phyloP scores from a whole-genome alignment of 352 stramenopile species.

The Globisporangium yorkense region DNA sequence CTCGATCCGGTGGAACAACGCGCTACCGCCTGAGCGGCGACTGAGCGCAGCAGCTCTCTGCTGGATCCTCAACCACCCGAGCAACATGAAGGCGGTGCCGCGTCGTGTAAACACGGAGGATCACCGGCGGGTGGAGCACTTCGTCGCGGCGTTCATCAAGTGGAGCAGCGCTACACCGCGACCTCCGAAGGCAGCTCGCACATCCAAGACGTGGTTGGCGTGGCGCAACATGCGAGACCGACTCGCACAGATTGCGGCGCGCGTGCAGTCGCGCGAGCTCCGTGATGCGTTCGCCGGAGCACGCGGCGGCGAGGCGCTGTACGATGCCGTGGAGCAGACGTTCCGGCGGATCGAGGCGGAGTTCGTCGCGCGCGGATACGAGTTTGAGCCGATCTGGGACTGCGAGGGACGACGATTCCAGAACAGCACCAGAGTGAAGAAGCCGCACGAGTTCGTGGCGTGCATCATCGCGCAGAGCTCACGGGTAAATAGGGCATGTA shows the following conservation, averaged over 20 bases:
- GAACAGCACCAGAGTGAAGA: not conserved
- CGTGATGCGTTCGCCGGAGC: not conserved
- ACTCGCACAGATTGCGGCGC: not conserved
- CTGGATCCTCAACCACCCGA: not conserved
- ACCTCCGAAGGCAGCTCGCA: not conserved
- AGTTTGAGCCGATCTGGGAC: not conserved
- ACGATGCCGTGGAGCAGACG: not conserved
- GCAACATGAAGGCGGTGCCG: slow-evolving; percentile 4
- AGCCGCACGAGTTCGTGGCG: not conserved
- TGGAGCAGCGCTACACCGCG: not conserved
- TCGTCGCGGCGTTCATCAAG: not conserved
- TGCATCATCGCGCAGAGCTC: not conserved
- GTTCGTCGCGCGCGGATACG: not conserved
- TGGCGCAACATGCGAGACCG: not conserved
- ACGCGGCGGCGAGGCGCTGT: not conserved
- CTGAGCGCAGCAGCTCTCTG: not conserved
- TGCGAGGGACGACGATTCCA: not conserved
- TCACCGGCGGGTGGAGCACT: not conserved
- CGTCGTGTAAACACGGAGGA: not conserved
- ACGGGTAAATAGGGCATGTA: not conserved
- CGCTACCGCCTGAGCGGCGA: not conserved
- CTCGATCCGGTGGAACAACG: not conserved
- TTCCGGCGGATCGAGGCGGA: not conserved
- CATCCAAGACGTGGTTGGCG: not conserved
- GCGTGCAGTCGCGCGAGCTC: not conserved